Percentiles rank a stretch among this genome's conserved stretches.
phyloP scores from a whole-genome alignment of 2,329 filamentous ascomycete species.

The Penicillium vulpinum region DNA sequence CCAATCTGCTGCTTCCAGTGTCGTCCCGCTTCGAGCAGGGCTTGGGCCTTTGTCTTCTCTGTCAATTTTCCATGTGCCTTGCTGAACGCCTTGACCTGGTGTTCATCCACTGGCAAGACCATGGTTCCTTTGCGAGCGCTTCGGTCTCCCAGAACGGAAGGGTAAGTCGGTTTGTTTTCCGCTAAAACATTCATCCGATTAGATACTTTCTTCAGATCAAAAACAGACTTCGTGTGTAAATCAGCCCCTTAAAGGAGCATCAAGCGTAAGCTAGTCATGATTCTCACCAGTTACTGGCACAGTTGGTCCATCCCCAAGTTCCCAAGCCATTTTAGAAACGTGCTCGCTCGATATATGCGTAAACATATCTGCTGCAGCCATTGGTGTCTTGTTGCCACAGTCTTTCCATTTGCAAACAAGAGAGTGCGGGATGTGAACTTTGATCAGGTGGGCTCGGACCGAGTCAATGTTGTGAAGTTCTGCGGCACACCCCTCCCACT shows the following conservation, averaged over 20 bases:
- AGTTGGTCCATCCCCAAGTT: conserved; percentile 60
- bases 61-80: conserved; percentile 45
- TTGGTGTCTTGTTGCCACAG: conserved; percentile 18
- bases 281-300: conserved; percentile 58
- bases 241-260: conserved; percentile 21
- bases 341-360: conserved; percentile 56
- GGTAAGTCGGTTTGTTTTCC: neutral
- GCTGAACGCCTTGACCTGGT: conserved; percentile 42
- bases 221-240: conserved; percentile 5
- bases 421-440: conserved; percentile 50
- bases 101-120: conserved; percentile 38
- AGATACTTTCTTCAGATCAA: conserved; percentile 13
- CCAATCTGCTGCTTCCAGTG: conserved; percentile 55
- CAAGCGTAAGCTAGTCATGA: conserved; percentile 12
- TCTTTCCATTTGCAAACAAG: conserved; percentile 31
- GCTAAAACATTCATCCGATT: conserved; percentile 15
- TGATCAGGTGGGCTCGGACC: conserved; percentile 59
- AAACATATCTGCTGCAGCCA: conserved; percentile 45
- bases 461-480: conserved; percentile 63
- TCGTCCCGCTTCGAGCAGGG: conserved; percentile 48
- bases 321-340: conserved; percentile 56
- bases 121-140: conserved; percentile 31
- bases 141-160: neutral
- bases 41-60: conserved; percentile 48
- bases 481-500: conserved; percentile 58